Conservation (phyloP, 1,284 basidiomycete species). For the Ustilago crameri region DNA sequence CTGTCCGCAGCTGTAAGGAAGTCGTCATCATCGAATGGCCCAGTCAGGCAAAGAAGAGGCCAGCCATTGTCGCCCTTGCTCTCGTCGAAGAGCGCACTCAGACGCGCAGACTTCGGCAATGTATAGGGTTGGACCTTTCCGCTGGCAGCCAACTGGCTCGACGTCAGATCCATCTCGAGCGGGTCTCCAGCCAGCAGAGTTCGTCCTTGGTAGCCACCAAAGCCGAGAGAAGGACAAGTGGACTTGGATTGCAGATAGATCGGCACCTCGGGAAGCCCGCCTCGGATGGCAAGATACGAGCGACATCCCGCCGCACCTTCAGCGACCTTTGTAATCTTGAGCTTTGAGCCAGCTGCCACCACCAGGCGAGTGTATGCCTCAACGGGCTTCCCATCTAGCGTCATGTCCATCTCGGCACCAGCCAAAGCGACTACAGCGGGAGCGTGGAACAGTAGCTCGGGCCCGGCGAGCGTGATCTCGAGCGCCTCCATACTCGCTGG, state of each 20-base stretch:
- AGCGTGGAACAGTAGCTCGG: constrained; percentile 48
- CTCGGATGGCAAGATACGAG: constrained; percentile 74
- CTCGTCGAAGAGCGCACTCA: constrained; percentile 12
- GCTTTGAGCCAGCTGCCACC: constrained; percentile 71
- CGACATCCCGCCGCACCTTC: constrained; percentile 71
- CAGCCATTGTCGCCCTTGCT: constrained; percentile 65
- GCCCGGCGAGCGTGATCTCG: constrained; percentile 70
- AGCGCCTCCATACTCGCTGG: constrained; percentile 73
- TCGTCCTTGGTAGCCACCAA: constrained; percentile 71
- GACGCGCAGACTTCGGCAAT: constrained; percentile 5
- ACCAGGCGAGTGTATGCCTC: constrained; percentile 73
- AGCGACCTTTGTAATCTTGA: constrained; percentile 69
- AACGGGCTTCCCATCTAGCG: constrained; percentile 70
- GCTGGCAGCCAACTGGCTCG: constrained; percentile 12
- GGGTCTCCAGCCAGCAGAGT: constrained; percentile 70
- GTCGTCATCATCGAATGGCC: constrained; percentile 76
- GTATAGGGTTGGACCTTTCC: constrained; percentile 7
- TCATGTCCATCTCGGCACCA: constrained; percentile 72
- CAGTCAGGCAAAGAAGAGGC: constrained; percentile 74
- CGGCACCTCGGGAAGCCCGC: constrained; percentile 75
- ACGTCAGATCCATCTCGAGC: constrained; percentile 10
- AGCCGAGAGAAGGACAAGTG: constrained; percentile 60
- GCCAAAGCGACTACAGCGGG: constrained; percentile 74
- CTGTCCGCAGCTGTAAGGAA: constrained; percentile 71
- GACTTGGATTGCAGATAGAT: constrained; percentile 73